Evolutionary conservation across 1,284 basidiomycete genomes (phyloP).

Genomic region (Flammula alnicola): DNA sequence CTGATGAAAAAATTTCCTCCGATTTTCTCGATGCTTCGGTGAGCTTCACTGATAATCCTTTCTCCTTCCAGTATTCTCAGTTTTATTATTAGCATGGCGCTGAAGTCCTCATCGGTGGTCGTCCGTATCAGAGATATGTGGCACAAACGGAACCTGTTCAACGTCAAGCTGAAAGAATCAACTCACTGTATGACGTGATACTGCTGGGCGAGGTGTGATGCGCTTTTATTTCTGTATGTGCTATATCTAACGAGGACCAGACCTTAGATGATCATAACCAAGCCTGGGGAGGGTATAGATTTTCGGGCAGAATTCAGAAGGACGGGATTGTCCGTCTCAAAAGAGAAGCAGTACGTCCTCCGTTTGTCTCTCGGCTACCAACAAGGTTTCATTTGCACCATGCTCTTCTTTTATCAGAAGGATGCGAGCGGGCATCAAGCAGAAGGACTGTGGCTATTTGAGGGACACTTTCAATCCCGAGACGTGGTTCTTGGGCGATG

Average conservation of each 20-base stretch:
- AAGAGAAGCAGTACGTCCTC: conserved; percentile 44
- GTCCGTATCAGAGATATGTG: conserved; percentile 15
- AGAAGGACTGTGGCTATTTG: conserved; percentile 47
- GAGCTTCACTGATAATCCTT: neutral
- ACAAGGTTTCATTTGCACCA: neutral
- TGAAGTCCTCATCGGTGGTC: conserved; percentile 13
- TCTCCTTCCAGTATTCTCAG: neutral
- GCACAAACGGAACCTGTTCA: neutral
- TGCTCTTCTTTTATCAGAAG: conserved; percentile 31
- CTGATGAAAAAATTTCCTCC: conserved; percentile 3
- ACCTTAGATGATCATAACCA: conserved; percentile 48
- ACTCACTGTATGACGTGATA: conserved; percentile 23
- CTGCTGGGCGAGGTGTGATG: conserved; percentile 44
- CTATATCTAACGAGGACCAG: conserved; percentile 32
- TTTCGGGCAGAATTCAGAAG: conserved; percentile 42
- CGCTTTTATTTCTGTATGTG: conserved; percentile 1
- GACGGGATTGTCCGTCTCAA: conserved; percentile 47
- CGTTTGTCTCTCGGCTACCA: neutral
- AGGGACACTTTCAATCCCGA: conserved; percentile 46
- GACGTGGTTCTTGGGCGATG: conserved; percentile 47
- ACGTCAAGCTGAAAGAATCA: neutral
- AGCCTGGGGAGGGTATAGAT: conserved; percentile 52
- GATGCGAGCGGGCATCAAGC: conserved; percentile 32
- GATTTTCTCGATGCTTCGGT: conserved; percentile 14
- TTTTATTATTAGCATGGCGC: conserved; percentile 5